phyloP scores from a whole-genome alignment of 2,329 filamentous ascomycete genomes.

The Blastomyces percursus region DNA sequence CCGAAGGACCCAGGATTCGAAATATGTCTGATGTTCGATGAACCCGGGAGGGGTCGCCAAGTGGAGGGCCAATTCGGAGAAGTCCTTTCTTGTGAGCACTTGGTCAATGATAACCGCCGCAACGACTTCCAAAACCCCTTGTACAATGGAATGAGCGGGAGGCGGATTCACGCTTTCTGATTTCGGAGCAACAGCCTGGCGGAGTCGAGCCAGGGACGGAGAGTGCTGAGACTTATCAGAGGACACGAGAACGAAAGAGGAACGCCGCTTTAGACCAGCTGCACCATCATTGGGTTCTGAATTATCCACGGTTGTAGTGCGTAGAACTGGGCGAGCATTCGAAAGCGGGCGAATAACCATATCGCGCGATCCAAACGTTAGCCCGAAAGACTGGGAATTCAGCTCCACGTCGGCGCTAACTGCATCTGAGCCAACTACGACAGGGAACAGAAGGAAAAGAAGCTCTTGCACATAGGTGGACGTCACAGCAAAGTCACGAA shows the following conservation, averaged over 20 bases:
- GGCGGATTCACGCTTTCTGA: slow-evolving; percentile 35
- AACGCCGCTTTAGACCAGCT: slow-evolving; percentile 62
- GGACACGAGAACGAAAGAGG: slow-evolving; percentile 83
- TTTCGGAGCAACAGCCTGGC: slow-evolving; percentile 51
- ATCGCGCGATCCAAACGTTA: slow-evolving; percentile 77
- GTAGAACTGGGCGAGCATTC: slow-evolving; percentile 56
- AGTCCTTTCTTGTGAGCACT: slow-evolving; percentile 76
- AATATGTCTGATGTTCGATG: slow-evolving; percentile 87
- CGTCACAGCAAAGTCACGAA: slow-evolving; percentile 68
- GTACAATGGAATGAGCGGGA: slow-evolving; percentile 59
- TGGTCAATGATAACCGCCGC: slow-evolving; percentile 77
- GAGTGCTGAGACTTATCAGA: slow-evolving; percentile 51
- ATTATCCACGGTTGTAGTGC: slow-evolving; percentile 53
- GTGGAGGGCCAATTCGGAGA: slow-evolving; percentile 74
- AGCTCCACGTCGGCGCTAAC: slow-evolving; percentile 77
- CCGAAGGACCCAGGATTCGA: slow-evolving; percentile 78
- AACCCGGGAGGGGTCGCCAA: slow-evolving; percentile 85
- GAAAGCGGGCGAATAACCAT: slow-evolving; percentile 70
- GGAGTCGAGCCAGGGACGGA: slow-evolving; percentile 52
- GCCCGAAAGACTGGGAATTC: slow-evolving; percentile 65
- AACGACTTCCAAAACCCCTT: slow-evolving; percentile 66
- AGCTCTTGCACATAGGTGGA: slow-evolving; percentile 76
- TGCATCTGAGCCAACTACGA: slow-evolving; percentile 74
- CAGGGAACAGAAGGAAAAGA: slow-evolving; percentile 70
- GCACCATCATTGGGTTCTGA: slow-evolving; percentile 39